A percentile compares a stretch with the other conserved stretches of the same genome.
phyloP scores from a whole-genome alignment of 1,284 basidiomycete genomes.

The Malassezia slooffiae region DNA sequence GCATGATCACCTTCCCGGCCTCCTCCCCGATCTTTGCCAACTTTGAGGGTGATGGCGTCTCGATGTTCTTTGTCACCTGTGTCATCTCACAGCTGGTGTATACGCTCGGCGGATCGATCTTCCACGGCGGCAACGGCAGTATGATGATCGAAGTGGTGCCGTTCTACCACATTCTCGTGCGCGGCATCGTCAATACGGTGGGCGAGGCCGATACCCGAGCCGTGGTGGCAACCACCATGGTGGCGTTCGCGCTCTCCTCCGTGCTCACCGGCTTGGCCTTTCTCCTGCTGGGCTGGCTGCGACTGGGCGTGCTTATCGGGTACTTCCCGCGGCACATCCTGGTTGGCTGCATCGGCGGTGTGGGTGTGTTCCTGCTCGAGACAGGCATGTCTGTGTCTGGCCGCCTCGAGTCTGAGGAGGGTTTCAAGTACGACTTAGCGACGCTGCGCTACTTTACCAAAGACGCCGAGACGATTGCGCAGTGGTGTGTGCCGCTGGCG shows the following conservation, averaged over 20 bases:
- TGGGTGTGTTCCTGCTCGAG: slow-evolving; percentile 69
- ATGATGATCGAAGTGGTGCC: slow-evolving; percentile 97
- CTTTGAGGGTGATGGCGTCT: slow-evolving; percentile 80
- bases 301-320: slow-evolving; percentile 73
- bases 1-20: slow-evolving; percentile 80
- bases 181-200: slow-evolving; percentile 62
- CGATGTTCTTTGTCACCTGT: slow-evolving; percentile 54
- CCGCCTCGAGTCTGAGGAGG: slow-evolving; percentile 63
- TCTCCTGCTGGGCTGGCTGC: slow-evolving; percentile 56
- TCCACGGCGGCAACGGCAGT: slow-evolving; percentile 66
- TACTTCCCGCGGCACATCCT: slow-evolving; percentile 90
- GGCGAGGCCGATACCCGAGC: slow-evolving; percentile 60
- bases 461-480: slow-evolving; percentile 53
- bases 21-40: slow-evolving; percentile 60
- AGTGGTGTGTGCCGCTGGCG: slow-evolving; percentile 66
- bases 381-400: slow-evolving; percentile 63
- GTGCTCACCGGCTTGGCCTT: slow-evolving; percentile 63
- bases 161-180: slow-evolving; percentile 86
- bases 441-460: slow-evolving; percentile 53
- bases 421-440: slow-evolving; percentile 60
- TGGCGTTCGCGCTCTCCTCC: slow-evolving; percentile 76
- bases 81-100: slow-evolving; percentile 76
- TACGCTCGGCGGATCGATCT: slow-evolving; percentile 71
- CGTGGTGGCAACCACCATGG: slow-evolving; percentile 80
- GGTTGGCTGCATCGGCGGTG: slow-evolving; percentile 79